phyloP scores from a whole-genome alignment of 495 filamentous ascomycete genomes.

The Tuber magnatum region DNA sequence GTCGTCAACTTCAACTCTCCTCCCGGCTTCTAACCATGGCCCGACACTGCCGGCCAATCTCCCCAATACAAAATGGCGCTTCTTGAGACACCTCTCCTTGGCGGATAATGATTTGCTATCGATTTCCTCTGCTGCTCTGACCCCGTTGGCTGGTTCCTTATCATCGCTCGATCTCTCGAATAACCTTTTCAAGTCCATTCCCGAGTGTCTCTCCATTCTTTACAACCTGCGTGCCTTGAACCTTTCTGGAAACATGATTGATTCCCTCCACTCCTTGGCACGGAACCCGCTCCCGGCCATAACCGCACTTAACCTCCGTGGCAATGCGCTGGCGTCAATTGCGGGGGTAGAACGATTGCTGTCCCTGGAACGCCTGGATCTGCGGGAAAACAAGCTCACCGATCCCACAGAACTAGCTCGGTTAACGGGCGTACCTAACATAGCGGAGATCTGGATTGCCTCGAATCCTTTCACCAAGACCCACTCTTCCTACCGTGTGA shows the following conservation, averaged over 20 bases:
- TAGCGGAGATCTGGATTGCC: slow-evolving; percentile 82
- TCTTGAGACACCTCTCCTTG: slow-evolving; percentile 81
- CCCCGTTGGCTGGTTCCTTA: slow-evolving; percentile 75
- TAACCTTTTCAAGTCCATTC: slow-evolving; percentile 85
- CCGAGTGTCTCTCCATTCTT: slow-evolving; percentile 75
- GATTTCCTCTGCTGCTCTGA: slow-evolving; percentile 63
- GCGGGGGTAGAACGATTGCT: slow-evolving; percentile 83
- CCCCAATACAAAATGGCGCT: slow-evolving; percentile 84
- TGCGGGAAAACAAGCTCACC: slow-evolving; percentile 82
- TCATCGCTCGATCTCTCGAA: slow-evolving; percentile 85
- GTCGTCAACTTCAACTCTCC: slow-evolving; percentile 38
- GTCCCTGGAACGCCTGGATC: slow-evolving; percentile 80
- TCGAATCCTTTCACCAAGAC: slow-evolving; percentile 87
- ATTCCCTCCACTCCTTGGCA: slow-evolving; percentile 79
- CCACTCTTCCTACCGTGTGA: slow-evolving; percentile 69
- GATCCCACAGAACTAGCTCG: slow-evolving; percentile 88
- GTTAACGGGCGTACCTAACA: slow-evolving; percentile 80
- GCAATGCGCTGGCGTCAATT: slow-evolving; percentile 79
- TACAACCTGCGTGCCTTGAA: slow-evolving; percentile 81
- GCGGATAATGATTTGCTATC: slow-evolving; percentile 83
- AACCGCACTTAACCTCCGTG: slow-evolving; percentile 81
- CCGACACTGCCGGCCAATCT: slow-evolving; percentile 50
- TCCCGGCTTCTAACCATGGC: slow-evolving; percentile 23
- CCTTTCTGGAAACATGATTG: slow-evolving; percentile 93
- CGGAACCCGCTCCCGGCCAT: slow-evolving; percentile 87